Base-by-base conservation (phyloP, 1,284 basidiomycete species). In the Mycena sp. region DNA sequence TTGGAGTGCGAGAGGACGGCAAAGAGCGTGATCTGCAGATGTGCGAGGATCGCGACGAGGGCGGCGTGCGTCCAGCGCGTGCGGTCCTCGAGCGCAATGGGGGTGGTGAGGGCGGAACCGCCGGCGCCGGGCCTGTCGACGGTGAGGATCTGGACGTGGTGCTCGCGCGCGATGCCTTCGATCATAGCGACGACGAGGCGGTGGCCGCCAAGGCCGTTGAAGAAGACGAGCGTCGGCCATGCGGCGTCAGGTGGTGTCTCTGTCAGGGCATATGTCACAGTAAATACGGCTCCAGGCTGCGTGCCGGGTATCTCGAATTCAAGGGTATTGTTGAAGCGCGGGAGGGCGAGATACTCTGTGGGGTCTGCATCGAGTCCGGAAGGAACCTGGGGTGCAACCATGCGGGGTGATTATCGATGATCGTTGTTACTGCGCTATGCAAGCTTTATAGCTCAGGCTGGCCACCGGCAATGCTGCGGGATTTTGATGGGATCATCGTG, bases 181-280 rank as follows among this genome's bases (percentile, higher is more conserved):
- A 54, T 49, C 23, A 67, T 7, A 23, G 65, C 54, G 9, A 54
- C 49, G 50, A 67, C 53, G 40, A 63, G 54, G 35, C 65, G 61
- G 55, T 67, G 65, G 1, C 65, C 61, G 23, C 65, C 65, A 19
- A 67, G 61, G 29, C 65, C 65, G 26, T 67, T 63, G 65, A 67
- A 63, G 58, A 67, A 61, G 46, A 67, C 28, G 44, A 67, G 43
- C 35, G 63, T 37, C 23, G 65, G 65, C 65, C 61, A 67, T 19
- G 46, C 10, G 21, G 12, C 43, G 40, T 49, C 53, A 11, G 48
- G 38, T 0, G 61, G 58, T 7, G 48, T 61, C 23, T 58, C 26
- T 6, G 65, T 67, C 23, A 61, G 41, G 0, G 61, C 61, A 28
- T 67, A 67, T 1, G 49, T 46, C 29, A 58, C 61, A 4, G 50